phyloP scores from a whole-genome alignment of 129 eudicot species.

The Solidago caesia region DNA sequence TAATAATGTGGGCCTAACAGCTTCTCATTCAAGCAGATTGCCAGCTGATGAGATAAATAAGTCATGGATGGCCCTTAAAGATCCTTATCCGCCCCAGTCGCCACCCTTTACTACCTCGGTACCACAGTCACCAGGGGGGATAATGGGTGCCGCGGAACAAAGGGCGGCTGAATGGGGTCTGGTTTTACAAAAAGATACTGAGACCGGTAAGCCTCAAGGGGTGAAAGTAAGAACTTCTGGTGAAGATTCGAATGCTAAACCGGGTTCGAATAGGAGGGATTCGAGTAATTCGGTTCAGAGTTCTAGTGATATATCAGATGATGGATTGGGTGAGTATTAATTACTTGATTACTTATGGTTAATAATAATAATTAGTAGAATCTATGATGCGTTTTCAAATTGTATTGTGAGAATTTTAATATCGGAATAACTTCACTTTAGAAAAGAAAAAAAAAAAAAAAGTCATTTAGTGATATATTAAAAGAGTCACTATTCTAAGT shows the following conservation, averaged over 20 bases:
- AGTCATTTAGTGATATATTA: no score
- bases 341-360: background rate
- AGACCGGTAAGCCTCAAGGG: conserved; percentile 83
- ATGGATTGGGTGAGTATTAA: conserved; percentile 45
- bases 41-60: conserved; percentile 40
- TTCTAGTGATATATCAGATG: conserved; percentile 82
- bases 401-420: no score
- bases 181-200: conserved; percentile 70
- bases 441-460: no score
- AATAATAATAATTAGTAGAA: no score
- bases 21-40: conserved; percentile 39
- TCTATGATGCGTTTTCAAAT: no score
- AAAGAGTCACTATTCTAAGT: no score
- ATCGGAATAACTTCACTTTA: no score
- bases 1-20: conserved; percentile 3
- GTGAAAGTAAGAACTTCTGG: conserved; percentile 85
- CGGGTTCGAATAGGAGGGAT: conserved; percentile 53
- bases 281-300: conserved; percentile 73
- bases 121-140: conserved; percentile 34
- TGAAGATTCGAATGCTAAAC: conserved; percentile 52
- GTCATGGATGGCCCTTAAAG: conserved; percentile 94
- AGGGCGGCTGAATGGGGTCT: conserved; percentile 99
- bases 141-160: conserved; percentile 65
- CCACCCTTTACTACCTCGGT: conserved; percentile 10
- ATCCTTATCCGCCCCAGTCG: conserved; percentile 31